phyloP scores from a whole-genome alignment of 345 rosid species.

The Citrus medica region DNA sequence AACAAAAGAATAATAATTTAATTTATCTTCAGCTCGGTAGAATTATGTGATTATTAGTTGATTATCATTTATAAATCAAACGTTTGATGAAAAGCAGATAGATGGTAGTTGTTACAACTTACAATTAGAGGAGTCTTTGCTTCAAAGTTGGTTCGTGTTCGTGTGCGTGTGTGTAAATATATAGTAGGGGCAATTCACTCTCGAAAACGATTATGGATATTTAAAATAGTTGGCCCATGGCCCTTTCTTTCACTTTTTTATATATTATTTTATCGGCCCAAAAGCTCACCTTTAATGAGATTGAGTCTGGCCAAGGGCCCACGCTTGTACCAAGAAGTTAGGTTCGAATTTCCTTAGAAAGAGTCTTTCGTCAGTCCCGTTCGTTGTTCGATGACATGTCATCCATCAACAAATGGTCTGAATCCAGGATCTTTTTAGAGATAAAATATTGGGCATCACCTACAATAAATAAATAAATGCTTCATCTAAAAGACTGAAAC shows the following conservation, averaged over 20 bases:
- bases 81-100: neutral
- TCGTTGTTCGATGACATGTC: too few relatives aligned
- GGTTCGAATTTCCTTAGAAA: too few relatives aligned
- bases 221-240: neutral
- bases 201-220: neutral
- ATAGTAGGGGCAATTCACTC: neutral
- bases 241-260: too few relatives aligned
- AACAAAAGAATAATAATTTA: too few relatives aligned
- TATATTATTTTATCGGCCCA: neutral
- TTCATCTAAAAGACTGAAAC: too few relatives aligned
- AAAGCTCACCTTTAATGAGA: neutral
- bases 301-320: neutral
- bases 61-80: neutral
- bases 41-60: neutral
- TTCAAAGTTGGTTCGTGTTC: conserved; percentile 8
- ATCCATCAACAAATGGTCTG: too few relatives aligned
- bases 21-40: neutral
- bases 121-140: neutral
- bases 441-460: too few relatives aligned
- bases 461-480: too few relatives aligned
- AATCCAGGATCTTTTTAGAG: too few relatives aligned
- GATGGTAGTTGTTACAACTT: neutral
- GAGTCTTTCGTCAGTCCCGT: too few relatives aligned
- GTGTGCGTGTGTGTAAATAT: too few relatives aligned
- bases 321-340: neutral